phyloP scores from a whole-genome alignment of 495 filamentous ascomycete species.

The Cenococcum geophilum region DNA sequence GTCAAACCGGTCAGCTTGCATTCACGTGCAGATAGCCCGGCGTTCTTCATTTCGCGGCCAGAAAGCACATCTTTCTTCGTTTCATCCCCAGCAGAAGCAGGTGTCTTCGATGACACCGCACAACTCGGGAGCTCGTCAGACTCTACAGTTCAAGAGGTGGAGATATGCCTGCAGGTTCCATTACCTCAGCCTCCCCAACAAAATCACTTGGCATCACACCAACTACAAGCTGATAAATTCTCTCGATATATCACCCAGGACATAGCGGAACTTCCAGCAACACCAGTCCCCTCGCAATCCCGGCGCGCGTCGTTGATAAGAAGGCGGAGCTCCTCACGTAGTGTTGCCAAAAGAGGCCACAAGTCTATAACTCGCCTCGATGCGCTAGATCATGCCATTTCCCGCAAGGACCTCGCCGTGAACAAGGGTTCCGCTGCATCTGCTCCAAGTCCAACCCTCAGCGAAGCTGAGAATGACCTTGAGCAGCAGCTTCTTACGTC shows the following conservation, averaged over 20 bases:
- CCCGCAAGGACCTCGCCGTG: slow-evolving; percentile 13
- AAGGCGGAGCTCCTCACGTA: slow-evolving; percentile 1
- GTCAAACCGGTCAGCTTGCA: slow-evolving; percentile 16
- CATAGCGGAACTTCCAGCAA: background rate
- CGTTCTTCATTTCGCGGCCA: slow-evolving; percentile 14
- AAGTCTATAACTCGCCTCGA: slow-evolving; percentile 7
- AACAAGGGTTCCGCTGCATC: background rate
- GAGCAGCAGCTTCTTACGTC: slow-evolving; percentile 26
- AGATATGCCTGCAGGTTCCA: slow-evolving; percentile 6
- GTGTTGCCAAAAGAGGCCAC: slow-evolving; percentile 2
- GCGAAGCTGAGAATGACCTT: slow-evolving; percentile 38
- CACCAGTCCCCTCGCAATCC: background rate
- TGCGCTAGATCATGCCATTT: slow-evolving; percentile 18
- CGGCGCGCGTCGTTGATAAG: background rate
- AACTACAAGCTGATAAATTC: background rate
- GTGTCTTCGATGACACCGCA: slow-evolving; percentile 14
- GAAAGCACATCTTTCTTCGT: slow-evolving; percentile 17
- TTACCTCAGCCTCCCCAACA: background rate
- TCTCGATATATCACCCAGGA: too few relatives aligned
- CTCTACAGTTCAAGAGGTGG: slow-evolving; percentile 6
- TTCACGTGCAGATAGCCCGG: slow-evolving; percentile 11
- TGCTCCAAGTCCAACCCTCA: slow-evolving; percentile 34
- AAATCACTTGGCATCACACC: background rate
- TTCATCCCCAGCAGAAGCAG: slow-evolving; percentile 14
- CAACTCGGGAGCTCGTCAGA: background rate